These are phyloP conservation scores for Gypsophila paniculata DNA, from an alignment of 179 eudicot genomes.

Conservation along the genomic window DNA sequence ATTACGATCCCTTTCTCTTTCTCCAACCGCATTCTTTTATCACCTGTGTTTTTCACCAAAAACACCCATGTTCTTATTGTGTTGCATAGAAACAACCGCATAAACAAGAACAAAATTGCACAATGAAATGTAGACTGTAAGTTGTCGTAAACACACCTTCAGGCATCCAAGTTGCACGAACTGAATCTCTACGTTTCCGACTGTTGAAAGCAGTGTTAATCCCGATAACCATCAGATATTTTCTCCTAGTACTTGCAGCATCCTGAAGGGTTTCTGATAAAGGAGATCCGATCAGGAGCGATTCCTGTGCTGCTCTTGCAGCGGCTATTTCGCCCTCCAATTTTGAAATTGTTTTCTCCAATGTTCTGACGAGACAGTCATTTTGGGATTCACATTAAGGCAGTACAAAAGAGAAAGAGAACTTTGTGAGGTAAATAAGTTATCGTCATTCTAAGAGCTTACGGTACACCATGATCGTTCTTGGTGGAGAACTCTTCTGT, in stretches of 20 bases:
- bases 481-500: conserved; percentile 41
- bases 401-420: neutral
- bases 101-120: neutral
- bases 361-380: conserved; percentile 37
- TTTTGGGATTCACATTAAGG: neutral
- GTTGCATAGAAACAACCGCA: neutral
- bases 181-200: conserved; percentile 90
- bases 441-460: conserved; percentile 32
- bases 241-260: conserved; percentile 42
- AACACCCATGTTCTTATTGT: neutral
- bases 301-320: conserved; percentile 71
- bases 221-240: conserved; percentile 83
- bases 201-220: conserved; percentile 95
- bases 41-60: conserved; percentile 42
- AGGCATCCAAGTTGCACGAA: conserved; percentile 98
- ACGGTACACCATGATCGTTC: conserved; percentile 45
- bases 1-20: conserved; percentile 80
- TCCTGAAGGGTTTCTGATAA: conserved; percentile 42
- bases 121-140: neutral
- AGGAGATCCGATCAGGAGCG: conserved; percentile 70
- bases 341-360: conserved; percentile 75
- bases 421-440: neutral
- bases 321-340: conserved; percentile 84
- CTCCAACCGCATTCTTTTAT: conserved; percentile 66
- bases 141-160: conserved; percentile 45